phyloP scores from a whole-genome alignment of 305 asterid species.

The Fraxinus velutina region DNA sequence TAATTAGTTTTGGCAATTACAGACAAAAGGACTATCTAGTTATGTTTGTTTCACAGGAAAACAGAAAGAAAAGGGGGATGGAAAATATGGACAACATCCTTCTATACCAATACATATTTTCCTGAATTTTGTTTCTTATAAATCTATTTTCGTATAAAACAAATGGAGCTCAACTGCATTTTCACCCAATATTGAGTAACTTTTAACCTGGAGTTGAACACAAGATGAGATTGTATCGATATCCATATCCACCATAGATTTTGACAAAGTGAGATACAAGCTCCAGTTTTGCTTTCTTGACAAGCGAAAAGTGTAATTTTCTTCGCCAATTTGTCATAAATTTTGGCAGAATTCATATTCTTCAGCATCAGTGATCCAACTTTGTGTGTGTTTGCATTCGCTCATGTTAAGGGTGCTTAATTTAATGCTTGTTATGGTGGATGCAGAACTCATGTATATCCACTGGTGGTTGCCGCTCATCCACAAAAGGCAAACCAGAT shows the following conservation, averaged over 20 bases:
- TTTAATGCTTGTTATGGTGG: slow-evolving; percentile 5
- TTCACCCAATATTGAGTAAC: neutral
- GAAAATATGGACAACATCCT: neutral
- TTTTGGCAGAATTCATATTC: neutral
- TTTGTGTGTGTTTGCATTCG: neutral
- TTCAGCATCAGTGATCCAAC: neutral
- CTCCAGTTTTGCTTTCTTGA: neutral
- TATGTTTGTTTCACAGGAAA: neutral
- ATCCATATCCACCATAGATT: neutral
- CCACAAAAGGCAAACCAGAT: slow-evolving; percentile 57
- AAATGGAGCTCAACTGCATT: neutral
- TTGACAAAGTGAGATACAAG: neutral
- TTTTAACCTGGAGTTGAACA: neutral
- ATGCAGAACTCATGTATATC: slow-evolving; percentile 40
- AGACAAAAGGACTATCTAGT: neutral
- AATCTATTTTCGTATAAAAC: neutral
- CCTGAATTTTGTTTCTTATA: neutral
- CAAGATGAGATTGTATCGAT: neutral
- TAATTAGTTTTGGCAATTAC: neutral
- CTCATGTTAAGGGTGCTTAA: neutral
- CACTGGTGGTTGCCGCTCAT: slow-evolving; percentile 61
- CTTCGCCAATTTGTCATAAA: neutral
- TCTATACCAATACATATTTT: neutral
- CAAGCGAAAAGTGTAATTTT: neutral
- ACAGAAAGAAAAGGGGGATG: neutral